Base-by-base conservation (phyloP, 1,284 basidiomycete species). In the Chondrostereum purpureum region DNA sequence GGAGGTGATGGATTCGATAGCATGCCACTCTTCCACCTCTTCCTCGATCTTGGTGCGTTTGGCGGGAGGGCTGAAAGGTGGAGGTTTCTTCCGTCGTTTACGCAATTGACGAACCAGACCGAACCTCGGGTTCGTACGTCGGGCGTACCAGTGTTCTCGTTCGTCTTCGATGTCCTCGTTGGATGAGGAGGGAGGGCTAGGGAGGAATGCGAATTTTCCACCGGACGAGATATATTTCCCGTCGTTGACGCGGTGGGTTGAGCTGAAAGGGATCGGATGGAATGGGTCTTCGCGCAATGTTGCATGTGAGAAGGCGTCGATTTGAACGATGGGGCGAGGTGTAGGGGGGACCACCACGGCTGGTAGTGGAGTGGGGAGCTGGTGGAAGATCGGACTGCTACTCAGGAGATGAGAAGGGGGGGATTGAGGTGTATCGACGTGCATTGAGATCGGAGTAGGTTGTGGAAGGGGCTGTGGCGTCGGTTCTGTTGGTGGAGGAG, bases 241-340 rank as follows among this genome's bases (percentile, higher is more conserved):
- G 57, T 89, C 87, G 4, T 74, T 67, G 4, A 68, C 48, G 17
- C 70, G 66, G 55, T 88, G 82, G 24, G 70, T 75, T 1, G 66
- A 58, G 0, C 80, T 75, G 51, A 90, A 90, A 0, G 77, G 75
- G 22, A 90, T 80, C 0, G 87, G 75, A 22, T 85, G 81, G 51
- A 87, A 88, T 14, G 65, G 58, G 35, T 57, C 60, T 34, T 17
- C 27, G 38, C 27, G 43, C 40, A 24, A 31, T 19, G 27, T n/a
- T 19, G 14, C 38, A 12, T 19, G 13, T 34, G 5, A 17, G 13
- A 4, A 16, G 16, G 16, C 44, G 18, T 42, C 23, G 6, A 36
- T n/a, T 42, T 14, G 45, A 2, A 23, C 18, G 13, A 3, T 21
- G 4, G 17, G 39, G 16, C 13, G 18, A 21, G 39, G 22, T 3